phyloP scores from a whole-genome alignment of 345 rosid genomes.

The Bretschneidera sinensis region DNA sequence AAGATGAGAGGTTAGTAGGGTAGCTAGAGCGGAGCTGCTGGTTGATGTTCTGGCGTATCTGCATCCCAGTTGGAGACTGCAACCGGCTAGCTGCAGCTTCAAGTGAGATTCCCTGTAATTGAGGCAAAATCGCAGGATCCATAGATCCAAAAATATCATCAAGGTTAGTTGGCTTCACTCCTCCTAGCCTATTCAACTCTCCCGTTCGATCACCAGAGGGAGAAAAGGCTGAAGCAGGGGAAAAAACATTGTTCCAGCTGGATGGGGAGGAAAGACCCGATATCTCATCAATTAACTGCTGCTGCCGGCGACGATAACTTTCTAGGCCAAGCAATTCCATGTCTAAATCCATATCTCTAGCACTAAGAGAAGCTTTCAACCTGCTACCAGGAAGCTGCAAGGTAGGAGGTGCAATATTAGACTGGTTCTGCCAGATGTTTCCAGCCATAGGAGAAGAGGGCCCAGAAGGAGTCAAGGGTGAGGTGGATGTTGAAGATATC shows the following conservation, averaged over 20 bases:
- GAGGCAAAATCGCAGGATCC: slow-evolving; percentile 34
- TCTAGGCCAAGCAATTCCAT: slow-evolving; percentile 36
- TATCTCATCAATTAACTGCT: slow-evolving; percentile 49
- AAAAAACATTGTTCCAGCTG: slow-evolving; percentile 50
- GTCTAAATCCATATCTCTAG: slow-evolving; percentile 59
- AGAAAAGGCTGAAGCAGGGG: slow-evolving; percentile 38
- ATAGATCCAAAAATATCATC: slow-evolving; percentile 57
- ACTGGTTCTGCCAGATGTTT: slow-evolving; percentile 49
- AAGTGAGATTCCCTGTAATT: slow-evolving; percentile 39
- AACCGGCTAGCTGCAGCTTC: slow-evolving; percentile 29
- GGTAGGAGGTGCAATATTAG: slow-evolving; percentile 41
- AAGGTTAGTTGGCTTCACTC: slow-evolving; percentile 58
- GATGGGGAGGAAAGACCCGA: slow-evolving; percentile 52
- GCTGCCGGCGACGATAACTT: slow-evolving; percentile 29
- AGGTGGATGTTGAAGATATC: slow-evolving; percentile 52
- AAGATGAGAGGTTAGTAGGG: slow-evolving; percentile 39
- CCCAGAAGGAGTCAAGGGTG: slow-evolving; percentile 61
- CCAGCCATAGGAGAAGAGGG: slow-evolving; percentile 52
- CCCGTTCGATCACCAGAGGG: slow-evolving; percentile 34
- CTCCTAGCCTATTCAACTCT: slow-evolving; percentile 53
- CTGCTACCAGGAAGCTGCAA: slow-evolving; percentile 84
- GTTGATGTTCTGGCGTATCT: slow-evolving; percentile 44
- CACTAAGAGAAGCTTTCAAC: slow-evolving; percentile 55
- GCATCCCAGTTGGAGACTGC: slow-evolving; percentile 40
- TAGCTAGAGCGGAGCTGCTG: slow-evolving; percentile 50